These are phyloP conservation scores for Spatholobus suberectus DNA, from an alignment of 306 rosid genomes.

Conservation along the genomic window DNA sequence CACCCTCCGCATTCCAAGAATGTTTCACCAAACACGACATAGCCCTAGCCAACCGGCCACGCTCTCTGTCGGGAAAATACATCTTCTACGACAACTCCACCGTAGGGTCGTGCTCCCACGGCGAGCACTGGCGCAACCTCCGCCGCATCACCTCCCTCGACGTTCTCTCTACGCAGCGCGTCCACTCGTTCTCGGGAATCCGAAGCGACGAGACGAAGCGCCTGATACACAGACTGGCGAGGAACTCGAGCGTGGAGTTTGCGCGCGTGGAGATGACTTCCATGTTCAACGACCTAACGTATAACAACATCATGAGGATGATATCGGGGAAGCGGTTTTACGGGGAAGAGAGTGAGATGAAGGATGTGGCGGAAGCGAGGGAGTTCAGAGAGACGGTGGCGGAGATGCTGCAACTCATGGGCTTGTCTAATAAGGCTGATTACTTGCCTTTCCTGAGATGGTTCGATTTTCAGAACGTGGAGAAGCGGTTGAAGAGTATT, in stretches of 20 bases:
- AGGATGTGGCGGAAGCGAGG: neutral
- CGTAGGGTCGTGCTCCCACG: neutral
- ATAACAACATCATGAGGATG: constrained; percentile 13
- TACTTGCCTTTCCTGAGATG: neutral
- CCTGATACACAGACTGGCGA: neutral
- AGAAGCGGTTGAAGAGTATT: neutral
- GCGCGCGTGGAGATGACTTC: neutral
- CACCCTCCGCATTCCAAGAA: neutral
- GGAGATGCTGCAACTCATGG: neutral
- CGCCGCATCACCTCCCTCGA: constrained; percentile 23
- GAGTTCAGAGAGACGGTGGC: constrained; percentile 1
- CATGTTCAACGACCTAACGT: neutral
- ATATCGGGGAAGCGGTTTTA: constrained; percentile 3
- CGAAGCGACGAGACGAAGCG: neutral
- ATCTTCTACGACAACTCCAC: constrained; percentile 12
- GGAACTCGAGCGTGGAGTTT: neutral
- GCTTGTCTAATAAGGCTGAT: neutral
- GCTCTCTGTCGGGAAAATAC: neutral
- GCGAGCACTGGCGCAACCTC: constrained; percentile 34
- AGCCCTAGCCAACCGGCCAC: neutral
- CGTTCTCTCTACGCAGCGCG: neutral
- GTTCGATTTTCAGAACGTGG: constrained; percentile 8
- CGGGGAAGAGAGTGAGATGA: neutral
- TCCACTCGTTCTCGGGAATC: constrained; percentile 23
- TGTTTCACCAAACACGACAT: constrained; percentile 19